phyloP scores from a whole-genome alignment of 2,329 filamentous ascomycete genomes.

The Fusarium coffeatum region DNA sequence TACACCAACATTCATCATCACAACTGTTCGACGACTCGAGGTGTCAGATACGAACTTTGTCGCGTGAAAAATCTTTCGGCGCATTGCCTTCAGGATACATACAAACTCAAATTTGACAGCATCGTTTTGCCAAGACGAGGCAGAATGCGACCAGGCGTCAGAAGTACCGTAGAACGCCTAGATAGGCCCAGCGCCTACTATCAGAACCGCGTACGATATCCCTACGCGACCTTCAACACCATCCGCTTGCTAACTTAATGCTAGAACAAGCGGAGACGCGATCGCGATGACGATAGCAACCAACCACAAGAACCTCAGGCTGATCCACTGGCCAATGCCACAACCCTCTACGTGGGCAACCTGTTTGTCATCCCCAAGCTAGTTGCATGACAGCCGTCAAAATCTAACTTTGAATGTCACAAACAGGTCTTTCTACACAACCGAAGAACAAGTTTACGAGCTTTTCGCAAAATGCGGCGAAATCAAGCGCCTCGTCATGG shows the following conservation, averaged over 20 bases:
- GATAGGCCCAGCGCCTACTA: conserved; percentile 97
- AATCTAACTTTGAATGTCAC: conserved; percentile 32
- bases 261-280: conserved; percentile 78
- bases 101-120: background rate
- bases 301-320: conserved; percentile 59
- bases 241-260: conserved; percentile 18
- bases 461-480: conserved; percentile 96
- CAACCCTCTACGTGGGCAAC: conserved; percentile 97
- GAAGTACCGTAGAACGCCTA: conserved; percentile 87
- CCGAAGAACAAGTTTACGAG: conserved; percentile 98
- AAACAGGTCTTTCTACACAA: conserved; percentile 91
- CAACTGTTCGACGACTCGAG: conserved; percentile 1
- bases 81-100: too few species aligned
- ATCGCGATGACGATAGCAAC: conserved; percentile 67
- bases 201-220: conserved; percentile 74
- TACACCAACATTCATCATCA: conserved; percentile 28
- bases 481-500: conserved; percentile 98
- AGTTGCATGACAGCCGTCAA: background rate
- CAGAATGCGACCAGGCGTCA: conserved; percentile 59
- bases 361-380: conserved; percentile 64
- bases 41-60: conserved; percentile 3
- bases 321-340: conserved; percentile 86
- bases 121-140: background rate
- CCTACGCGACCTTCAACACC: background rate
- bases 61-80: background rate